Evolutionary conservation across 2,329 filamentous ascomycete species (phyloP).

Genomic region (Cryoendolithus antarcticus): DNA sequence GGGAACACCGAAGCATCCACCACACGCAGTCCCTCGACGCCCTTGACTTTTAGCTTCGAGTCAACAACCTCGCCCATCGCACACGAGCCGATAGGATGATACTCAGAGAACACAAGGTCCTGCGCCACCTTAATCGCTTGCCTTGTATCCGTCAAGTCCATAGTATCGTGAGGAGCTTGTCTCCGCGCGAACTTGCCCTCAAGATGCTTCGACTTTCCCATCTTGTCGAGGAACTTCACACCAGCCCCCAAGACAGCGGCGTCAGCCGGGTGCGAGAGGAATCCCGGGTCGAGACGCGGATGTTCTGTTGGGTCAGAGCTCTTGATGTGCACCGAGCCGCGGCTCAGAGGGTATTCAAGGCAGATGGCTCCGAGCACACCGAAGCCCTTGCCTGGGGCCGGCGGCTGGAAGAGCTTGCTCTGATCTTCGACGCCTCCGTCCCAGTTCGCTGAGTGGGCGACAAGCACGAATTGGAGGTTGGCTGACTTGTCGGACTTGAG

Average conservation of each 20-base stretch:
- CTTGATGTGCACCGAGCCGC: constrained; percentile 23
- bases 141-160: constrained; percentile 13
- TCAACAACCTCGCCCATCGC: constrained; percentile 41
- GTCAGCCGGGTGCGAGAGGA: constrained; percentile 23
- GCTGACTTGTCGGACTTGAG: constrained; percentile 25
- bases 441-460: constrained; percentile 19
- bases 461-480: constrained; percentile 25
- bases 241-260: constrained; percentile 21
- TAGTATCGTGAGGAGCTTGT: too few species aligned
- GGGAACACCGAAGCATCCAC: constrained; percentile 51
- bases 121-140: constrained; percentile 16
- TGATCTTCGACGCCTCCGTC: constrained; percentile 20
- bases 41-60: constrained; percentile 43
- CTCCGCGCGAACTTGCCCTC: constrained; percentile 25
- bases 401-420: constrained; percentile 15
- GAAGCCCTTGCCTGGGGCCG: constrained; percentile 11
- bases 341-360: constrained; percentile 19
- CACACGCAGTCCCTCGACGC: constrained; percentile 43
- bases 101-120: constrained; percentile 19
- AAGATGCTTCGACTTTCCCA: constrained; percentile 32
- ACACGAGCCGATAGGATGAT: constrained; percentile 26
- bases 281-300: constrained; percentile 26
- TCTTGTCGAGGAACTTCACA: constrained; percentile 28
- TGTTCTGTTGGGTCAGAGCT: constrained; percentile 15
- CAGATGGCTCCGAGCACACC: constrained; percentile 18